These are phyloP conservation scores for Dinochytrium kinnereticum DNA, from an alignment of 371 early-diverging fungal genomes.

Conservation along the genomic window DNA sequence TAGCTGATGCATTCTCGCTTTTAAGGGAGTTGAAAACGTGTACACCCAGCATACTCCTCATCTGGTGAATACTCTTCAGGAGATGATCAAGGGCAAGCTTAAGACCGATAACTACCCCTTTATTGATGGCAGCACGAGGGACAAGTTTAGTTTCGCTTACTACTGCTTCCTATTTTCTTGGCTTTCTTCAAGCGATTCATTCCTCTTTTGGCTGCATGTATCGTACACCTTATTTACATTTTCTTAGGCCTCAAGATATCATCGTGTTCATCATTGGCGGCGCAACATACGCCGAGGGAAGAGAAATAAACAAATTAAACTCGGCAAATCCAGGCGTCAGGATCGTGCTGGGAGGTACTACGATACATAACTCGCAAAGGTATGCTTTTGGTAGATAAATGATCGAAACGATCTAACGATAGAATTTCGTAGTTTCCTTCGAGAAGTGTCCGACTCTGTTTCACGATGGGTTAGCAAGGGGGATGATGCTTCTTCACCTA, in stretches of 20 bases:
- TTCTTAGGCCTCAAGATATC: constrained; percentile 84
- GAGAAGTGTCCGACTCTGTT: constrained; percentile 33
- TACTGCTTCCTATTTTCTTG: constrained; percentile 7
- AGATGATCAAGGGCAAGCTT: constrained; percentile 79
- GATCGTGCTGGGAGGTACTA: constrained; percentile 88
- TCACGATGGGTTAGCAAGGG: constrained; percentile 19
- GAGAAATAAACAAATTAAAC: constrained; percentile 80
- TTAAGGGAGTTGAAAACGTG: constrained; percentile 94
- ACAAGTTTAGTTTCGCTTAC: constrained; percentile 58
- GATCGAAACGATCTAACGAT: neutral
- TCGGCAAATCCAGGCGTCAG: constrained; percentile 74
- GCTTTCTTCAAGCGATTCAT: no score
- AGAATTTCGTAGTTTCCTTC: constrained; percentile 24
- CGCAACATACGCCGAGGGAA: constrained; percentile 89
- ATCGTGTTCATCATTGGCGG: constrained; percentile 95
- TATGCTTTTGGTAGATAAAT: constrained; percentile 5
- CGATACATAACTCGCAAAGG: constrained; percentile 70
- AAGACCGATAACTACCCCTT: constrained; percentile 81
- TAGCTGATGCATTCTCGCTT: no score
- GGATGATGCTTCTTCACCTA: constrained; percentile 4
- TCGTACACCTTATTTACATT: no score
- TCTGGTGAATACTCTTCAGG: constrained; percentile 75
- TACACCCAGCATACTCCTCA: constrained; percentile 96
- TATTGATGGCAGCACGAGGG: constrained; percentile 64
- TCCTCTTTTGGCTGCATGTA: no score